phyloP scores from a whole-genome alignment of 2,329 filamentous ascomycete genomes.

The Trichoderma arundinaceum region DNA sequence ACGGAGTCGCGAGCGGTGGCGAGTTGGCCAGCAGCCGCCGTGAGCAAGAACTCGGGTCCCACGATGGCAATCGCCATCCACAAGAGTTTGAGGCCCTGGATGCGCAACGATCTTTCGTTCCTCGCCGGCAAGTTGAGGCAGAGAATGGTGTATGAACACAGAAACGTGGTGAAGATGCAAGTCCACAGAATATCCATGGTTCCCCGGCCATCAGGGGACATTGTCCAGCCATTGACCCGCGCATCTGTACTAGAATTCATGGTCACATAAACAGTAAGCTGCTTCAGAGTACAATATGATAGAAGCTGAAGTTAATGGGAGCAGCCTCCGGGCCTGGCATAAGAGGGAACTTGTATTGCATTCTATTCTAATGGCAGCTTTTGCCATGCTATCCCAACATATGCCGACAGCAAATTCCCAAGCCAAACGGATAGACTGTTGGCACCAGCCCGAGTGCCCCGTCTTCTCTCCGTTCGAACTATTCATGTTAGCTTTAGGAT shows the following conservation, averaged over 20 bases:
- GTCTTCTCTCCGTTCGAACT: neutral
- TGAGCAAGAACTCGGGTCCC: constrained; percentile 1
- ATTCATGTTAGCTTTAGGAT: neutral
- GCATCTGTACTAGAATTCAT: constrained; percentile 6
- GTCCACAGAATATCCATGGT: constrained; percentile 17
- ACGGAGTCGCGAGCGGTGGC: constrained; percentile 5
- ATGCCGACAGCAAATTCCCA: too few relatives aligned
- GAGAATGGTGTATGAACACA: neutral
- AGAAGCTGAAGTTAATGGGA: neutral
- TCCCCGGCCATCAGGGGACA: constrained; percentile 1
- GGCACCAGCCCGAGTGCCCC: neutral
- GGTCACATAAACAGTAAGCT: neutral
- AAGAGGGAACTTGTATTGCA: neutral
- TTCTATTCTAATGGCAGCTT: neutral
- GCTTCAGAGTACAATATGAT: neutral
- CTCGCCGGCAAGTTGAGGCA: neutral
- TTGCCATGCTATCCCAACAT: too few relatives aligned
- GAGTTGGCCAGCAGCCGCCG: neutral
- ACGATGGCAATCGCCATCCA: constrained; percentile 5
- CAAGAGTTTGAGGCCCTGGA: neutral
- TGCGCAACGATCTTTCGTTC: neutral
- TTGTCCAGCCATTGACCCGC: neutral
- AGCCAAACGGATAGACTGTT: neutral
- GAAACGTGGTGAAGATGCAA: constrained; percentile 10
- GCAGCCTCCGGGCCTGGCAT: neutral